Percentiles rank a stretch among this genome's conserved stretches.
Conservation (phyloP, 441 rosid genomes). For the Mallotus repandus region DNA sequence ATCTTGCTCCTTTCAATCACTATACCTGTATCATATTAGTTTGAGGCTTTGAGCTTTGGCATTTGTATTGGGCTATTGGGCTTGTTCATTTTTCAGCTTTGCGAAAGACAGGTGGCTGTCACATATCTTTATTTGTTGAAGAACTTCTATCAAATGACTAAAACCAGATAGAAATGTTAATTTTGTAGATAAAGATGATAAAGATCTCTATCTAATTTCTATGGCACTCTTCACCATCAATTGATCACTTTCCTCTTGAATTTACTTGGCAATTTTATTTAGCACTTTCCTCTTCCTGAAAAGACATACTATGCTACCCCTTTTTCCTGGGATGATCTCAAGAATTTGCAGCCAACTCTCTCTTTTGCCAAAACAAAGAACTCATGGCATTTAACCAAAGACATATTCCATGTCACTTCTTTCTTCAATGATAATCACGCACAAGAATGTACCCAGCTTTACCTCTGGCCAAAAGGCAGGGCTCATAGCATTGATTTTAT, state of each 20-base stretch:
- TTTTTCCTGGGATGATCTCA: not conserved
- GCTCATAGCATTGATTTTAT: not conserved
- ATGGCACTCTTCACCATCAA: not conserved
- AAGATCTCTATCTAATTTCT: not conserved
- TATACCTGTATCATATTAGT: not conserved
- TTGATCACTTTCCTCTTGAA: not conserved
- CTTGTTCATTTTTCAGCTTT: not conserved
- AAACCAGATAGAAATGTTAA: not conserved
- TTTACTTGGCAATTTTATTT: not conserved
- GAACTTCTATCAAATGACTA: not conserved
- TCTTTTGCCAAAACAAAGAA: not conserved
- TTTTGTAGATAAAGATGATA: not conserved
- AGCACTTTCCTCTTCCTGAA: not conserved
- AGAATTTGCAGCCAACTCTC: too few relatives aligned
- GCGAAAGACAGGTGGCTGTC: not conserved
- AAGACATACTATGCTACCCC: not conserved
- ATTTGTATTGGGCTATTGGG: not conserved
- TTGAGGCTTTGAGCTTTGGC: not conserved
- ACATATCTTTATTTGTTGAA: not conserved
- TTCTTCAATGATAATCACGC: not conserved
- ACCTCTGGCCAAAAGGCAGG: not conserved
- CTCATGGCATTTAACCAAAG: not conserved
- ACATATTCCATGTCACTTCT: not conserved
- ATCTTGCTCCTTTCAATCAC: conserved; percentile 2
- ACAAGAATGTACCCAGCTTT: not conserved